Evolutionary conservation across 202 grass and related monocot species (phyloP), one percentile per base, ranked within the genome.

Genomic region (Cymbopogon flexuosus): DNA sequence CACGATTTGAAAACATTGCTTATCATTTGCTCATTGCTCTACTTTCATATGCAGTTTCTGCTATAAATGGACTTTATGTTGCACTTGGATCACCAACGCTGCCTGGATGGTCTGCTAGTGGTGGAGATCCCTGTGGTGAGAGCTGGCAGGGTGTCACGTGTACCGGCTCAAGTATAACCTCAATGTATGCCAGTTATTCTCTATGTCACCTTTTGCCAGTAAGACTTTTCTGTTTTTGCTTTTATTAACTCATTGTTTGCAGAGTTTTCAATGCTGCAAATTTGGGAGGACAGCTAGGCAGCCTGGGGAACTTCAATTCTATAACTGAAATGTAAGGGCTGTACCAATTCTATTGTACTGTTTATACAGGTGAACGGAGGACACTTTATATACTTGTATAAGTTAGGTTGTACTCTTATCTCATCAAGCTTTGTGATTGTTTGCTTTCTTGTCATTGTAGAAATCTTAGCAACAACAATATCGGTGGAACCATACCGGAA

Each of bases 381-480:
- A 59, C 30, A 49, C 45, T 62, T 54, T 77, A 49, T 72, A 72
- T 42, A n/a, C 36, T 51, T 16, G 29, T 54, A 66, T 23, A 72
- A 60, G 8, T 82, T 58, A 72, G 47, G 58, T 31, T 80, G 49
- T 68, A 19, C 36, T 64, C n/a, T 5, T 81, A 66, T n/a, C 42
- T 68, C 58, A 84, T 73, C 43, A 2, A 70, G 33, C 45, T 35
- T 51, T 68, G 21, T 36, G 14, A 45, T 72, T 60, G 23, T 30
- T 73, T 88, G 42, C n/a, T 63, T 81, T 80, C 0, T 34, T 87
- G 23, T 74, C 21, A 24, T 42, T 63, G 57, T 76, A 97, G 94
- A 83, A 89, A 97, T 94, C 89, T 97, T 70, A 94, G 94, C 87
- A 94, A 97, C 84, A 97, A 97, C 47, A 76, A 89, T 73, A 92